phyloP scores from a whole-genome alignment of 768 basidiomycete species.

The Tulasnella sp. region DNA sequence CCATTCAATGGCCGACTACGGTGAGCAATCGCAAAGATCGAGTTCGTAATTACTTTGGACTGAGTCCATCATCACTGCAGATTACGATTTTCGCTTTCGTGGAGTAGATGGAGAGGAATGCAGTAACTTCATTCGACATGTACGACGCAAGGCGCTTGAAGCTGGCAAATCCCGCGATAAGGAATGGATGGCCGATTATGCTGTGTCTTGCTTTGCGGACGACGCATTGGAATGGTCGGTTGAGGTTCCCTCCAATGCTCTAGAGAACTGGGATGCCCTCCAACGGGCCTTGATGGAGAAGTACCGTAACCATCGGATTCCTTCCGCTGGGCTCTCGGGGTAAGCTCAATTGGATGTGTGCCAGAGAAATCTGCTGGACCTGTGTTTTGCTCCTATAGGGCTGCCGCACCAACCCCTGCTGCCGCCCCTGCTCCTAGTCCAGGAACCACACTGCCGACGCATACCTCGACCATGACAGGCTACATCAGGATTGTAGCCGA shows the following conservation, averaged over 20 bases:
- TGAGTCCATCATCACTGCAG: neutral
- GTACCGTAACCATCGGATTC: neutral
- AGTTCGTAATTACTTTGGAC: neutral
- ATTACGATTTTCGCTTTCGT: neutral
- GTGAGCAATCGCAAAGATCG: neutral
- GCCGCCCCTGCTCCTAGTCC: no score
- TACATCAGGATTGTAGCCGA: neutral
- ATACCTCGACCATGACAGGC: neutral
- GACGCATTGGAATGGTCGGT: neutral
- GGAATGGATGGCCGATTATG: constrained; percentile 6
- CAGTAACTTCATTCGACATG: neutral
- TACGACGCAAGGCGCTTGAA: neutral
- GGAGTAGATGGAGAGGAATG: neutral
- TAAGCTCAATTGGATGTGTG: neutral
- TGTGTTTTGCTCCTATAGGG: neutral
- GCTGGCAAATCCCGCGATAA: neutral
- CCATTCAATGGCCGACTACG: neutral
- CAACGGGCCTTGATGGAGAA: neutral
- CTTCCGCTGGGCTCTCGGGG: neutral
- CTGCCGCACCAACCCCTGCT: neutral
- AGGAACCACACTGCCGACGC: neutral
- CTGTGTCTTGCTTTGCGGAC: neutral
- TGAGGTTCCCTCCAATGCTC: neutral
- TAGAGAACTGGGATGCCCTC: neutral
- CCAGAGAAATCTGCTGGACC: neutral